Base-by-base conservation (phyloP, 2,329 filamentous ascomycete genomes). In the Diaporthe eres region DNA sequence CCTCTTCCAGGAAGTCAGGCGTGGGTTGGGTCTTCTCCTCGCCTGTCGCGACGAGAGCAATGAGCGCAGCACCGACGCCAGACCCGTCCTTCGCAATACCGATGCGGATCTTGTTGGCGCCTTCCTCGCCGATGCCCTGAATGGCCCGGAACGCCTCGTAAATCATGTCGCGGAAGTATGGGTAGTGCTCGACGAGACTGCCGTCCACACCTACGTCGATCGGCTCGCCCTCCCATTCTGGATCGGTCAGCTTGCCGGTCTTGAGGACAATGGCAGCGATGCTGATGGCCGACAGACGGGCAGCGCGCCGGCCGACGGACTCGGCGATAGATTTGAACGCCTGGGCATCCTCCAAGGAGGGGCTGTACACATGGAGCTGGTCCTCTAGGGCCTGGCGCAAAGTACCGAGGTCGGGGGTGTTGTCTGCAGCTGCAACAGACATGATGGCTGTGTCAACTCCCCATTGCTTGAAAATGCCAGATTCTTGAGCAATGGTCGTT, bases 51-150 rank as follows among this genome's bases (percentile, higher is more conserved):
- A 98, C 94, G 70, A 98, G 90, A 71, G 97, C 97, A 85, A 98
- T 98, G 80, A 99, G 87, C 55, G 97, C 97, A 4, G 97, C 97
- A 72, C 97, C 97, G n/a, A 98, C 94, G 78, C 95, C 97, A 78
- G 94, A 97, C 65, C 97, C 97, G 83, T 99, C 97, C 88, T 98
- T 98, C 77, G 97, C 97, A 81, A 98, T 97, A 31, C 96, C 97
- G 81, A 99, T 98, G 75, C 95, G 90, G 78, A 99, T 94, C 85
- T 92, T 94, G 86, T 94, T 93, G 78, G 97, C 95, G 15, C 96
- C 95, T 75, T 90, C 87, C 61, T 88, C 86, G 6, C 96, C 96
- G 80, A 98, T 94, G 77, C 93, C 92, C 22, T 95, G 90, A 72
- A 98, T 92, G 74, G 91, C 92, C 68, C 92, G 87, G 76, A 98